phyloP scores from a whole-genome alignment of 2,329 filamentous ascomycete species.

The Colletotrichum brevisporum region DNA sequence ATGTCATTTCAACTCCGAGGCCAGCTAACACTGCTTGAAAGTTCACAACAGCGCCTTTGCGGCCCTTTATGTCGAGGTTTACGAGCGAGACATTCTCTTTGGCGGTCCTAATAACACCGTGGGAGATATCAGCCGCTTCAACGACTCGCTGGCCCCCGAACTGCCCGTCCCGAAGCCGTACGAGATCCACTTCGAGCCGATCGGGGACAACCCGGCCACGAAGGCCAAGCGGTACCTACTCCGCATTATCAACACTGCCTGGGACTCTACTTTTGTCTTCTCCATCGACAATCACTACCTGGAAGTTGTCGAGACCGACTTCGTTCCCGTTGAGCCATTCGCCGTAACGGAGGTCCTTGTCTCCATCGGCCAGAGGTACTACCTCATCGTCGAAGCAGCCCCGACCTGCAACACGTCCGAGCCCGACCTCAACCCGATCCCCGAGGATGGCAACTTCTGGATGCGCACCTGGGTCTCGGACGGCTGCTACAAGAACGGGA shows the following conservation, averaged over 20 bases:
- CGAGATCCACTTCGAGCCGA: constrained; percentile 17
- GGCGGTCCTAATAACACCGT: not conserved
- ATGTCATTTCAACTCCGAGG: accelerated
- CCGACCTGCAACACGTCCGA: constrained; percentile 7
- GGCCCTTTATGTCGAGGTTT: not conserved
- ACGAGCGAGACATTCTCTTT: constrained; percentile 2
- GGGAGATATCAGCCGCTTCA: constrained; percentile 4
- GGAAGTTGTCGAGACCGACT: constrained; percentile 62
- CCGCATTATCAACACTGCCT: constrained; percentile 51
- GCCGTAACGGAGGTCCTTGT: constrained; percentile 61
- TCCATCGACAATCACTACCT: constrained; percentile 55
- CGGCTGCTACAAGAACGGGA: not conserved
- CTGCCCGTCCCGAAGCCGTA: constrained; percentile 3
- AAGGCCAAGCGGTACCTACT: constrained; percentile 51
- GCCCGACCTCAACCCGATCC: constrained; percentile 30
- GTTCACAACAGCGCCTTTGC: constrained; percentile 23
- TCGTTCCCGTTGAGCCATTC: constrained; percentile 64
- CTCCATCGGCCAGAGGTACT: constrained; percentile 60
- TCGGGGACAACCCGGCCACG: constrained; percentile 2
- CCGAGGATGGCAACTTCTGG: constrained; percentile 44
- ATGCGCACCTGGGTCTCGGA: constrained; percentile 42
- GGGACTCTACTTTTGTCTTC: constrained; percentile 50
- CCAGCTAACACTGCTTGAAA: not conserved
- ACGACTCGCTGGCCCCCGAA: not conserved
- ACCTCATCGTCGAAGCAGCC: constrained; percentile 46